Conservation (phyloP, 495 filamentous ascomycete genomes). For the Monascus purpureus region DNA sequence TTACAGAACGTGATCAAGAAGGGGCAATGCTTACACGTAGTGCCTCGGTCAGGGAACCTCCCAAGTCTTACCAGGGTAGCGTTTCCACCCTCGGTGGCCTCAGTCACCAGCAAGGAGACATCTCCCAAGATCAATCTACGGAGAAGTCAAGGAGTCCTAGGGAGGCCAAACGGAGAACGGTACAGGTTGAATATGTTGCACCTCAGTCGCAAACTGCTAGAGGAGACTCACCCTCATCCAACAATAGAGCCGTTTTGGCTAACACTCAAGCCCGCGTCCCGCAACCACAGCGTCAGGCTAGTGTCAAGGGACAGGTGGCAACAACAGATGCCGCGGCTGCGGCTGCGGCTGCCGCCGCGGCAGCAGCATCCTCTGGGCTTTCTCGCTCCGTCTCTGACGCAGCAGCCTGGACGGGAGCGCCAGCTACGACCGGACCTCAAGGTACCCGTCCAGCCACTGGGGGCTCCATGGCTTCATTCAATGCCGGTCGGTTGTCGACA, state of each 20-base stretch:
- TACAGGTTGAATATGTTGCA: constrained; percentile 96
- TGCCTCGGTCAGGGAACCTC: constrained; percentile 80
- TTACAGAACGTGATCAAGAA: constrained; percentile 29
- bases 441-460: constrained; percentile 63
- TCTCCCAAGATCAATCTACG: constrained; percentile 52
- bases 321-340: constrained; percentile 4
- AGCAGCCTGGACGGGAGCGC: constrained; percentile 26
- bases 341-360: constrained; percentile 12
- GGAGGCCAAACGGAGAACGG: constrained; percentile 84
- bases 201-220: constrained; percentile 68
- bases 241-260: constrained; percentile 4
- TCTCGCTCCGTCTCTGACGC: constrained; percentile 45
- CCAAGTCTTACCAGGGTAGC: constrained; percentile 49
- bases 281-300: constrained; percentile 3
- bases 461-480: constrained; percentile 62
- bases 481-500: constrained; percentile 51
- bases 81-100: constrained; percentile 50
- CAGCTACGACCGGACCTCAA: constrained; percentile 34
- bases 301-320: constrained; percentile 2
- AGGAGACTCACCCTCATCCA: constrained; percentile 34
- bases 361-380: constrained; percentile 26
- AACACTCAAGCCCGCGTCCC: neutral
- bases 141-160: constrained; percentile 50
- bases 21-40: constrained; percentile 60
- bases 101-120: constrained; percentile 57